Evolutionary conservation across 208 protist genomes (phyloP).

Genomic region (Leishmania gerbilli): DNA sequence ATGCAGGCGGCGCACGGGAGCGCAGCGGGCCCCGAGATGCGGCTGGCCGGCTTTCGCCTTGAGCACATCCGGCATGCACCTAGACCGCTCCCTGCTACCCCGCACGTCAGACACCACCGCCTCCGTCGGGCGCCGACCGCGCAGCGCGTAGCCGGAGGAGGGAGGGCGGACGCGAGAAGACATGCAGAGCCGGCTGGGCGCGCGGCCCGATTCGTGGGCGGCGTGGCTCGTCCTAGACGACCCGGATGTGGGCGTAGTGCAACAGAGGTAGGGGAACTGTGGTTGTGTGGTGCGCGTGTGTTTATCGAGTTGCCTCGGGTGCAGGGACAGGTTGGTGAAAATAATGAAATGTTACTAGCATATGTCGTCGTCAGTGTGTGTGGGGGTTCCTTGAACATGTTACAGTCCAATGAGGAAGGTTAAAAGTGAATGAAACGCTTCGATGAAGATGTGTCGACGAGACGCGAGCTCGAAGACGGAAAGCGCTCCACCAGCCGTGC

Average conservation of each 20-base stretch:
- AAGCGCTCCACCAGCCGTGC: neutral
- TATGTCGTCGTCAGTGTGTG: neutral
- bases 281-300: neutral
- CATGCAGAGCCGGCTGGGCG: neutral
- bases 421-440: neutral
- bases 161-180: too few relatives aligned
- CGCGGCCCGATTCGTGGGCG: neutral
- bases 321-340: neutral
- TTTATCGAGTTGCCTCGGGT: neutral
- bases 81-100: neutral
- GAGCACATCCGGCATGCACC: neutral
- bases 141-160: neutral
- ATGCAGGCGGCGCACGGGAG: neutral
- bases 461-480: too few relatives aligned
- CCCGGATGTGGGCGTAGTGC: neutral
- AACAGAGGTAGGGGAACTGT: neutral
- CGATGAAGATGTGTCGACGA: neutral
- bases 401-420: neutral
- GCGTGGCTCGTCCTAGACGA: too few relatives aligned
- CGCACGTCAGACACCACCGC: neutral
- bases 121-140: neutral
- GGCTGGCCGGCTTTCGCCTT: neutral
- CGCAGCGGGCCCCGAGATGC: neutral
- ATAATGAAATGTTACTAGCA: neutral
- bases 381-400: neutral